Evolutionary conservation across 805 yeast genomes (phyloP).

Genomic region (Saturnispora zaruensis): DNA sequence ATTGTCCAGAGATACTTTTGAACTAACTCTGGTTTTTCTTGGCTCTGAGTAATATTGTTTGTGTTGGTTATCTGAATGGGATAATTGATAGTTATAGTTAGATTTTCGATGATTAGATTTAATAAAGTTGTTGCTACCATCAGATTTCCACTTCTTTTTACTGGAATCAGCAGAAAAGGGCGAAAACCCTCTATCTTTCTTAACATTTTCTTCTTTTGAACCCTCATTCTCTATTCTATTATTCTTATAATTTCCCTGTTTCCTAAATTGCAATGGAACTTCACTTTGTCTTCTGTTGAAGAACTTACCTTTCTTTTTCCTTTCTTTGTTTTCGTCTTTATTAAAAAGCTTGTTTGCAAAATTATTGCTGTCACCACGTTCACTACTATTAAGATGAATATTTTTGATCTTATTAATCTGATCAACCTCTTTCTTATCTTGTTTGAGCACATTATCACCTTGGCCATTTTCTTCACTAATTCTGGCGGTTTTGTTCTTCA

Average conservation of each 20-base stretch:
- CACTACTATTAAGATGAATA: neutral
- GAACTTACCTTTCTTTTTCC: neutral
- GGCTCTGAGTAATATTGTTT: neutral
- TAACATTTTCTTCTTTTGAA: neutral
- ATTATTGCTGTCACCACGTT: neutral
- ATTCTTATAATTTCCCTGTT: conserved; percentile 2
- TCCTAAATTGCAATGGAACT: conserved; percentile 4
- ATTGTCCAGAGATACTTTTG: neutral
- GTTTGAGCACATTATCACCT: neutral
- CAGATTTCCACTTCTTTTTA: neutral
- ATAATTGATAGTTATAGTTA: neutral
- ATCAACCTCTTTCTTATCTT: neutral
- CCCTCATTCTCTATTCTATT: neutral
- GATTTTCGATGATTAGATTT: neutral
- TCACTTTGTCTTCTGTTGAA: neutral
- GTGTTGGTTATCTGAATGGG: neutral
- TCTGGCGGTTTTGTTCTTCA: neutral
- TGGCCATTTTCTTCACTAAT: neutral
- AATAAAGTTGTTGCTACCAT: neutral
- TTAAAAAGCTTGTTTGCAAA: neutral
- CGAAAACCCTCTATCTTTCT: neutral
- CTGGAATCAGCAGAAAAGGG: neutral
- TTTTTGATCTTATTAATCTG: neutral
- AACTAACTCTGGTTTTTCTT: neutral
- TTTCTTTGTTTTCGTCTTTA: neutral